These are phyloP conservation scores for Setaria italica DNA, from an alignment of 202 grass and related monocot species.

Conservation along the genomic window DNA sequence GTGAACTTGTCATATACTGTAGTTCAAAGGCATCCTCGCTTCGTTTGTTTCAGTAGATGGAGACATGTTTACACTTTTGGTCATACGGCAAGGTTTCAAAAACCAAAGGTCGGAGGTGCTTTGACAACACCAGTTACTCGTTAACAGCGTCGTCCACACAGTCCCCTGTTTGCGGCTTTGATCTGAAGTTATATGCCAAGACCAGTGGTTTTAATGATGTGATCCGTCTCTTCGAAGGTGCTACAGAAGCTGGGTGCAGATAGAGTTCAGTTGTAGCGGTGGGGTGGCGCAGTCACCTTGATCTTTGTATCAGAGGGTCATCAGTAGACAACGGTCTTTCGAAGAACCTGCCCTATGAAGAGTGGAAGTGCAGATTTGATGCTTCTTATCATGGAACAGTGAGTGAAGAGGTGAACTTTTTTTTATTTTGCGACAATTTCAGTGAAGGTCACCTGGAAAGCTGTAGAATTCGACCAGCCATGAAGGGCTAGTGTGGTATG, in stretches of 20 bases:
- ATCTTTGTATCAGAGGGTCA: constrained; percentile 31
- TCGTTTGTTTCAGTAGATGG: too few species aligned
- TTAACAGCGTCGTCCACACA: too few species aligned
- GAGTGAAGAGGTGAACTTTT: neutral
- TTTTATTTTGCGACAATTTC: neutral
- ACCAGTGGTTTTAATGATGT: constrained; percentile 37
- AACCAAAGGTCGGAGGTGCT: too few species aligned
- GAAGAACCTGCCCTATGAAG: neutral
- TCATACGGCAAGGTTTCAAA: too few species aligned
- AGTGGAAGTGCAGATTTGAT: neutral
- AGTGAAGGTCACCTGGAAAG: constrained; percentile 34
- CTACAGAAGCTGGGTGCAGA: neutral
- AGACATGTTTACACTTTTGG: too few species aligned
- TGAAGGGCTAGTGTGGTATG: neutral
- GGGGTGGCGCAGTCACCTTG: neutral
- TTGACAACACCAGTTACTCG: too few species aligned
- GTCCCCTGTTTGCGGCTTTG: constrained; percentile 18
- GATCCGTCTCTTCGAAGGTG: constrained; percentile 22
- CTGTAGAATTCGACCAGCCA: neutral
- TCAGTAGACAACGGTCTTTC: neutral
- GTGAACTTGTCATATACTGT: too few species aligned
- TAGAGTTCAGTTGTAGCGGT: constrained; percentile 38
- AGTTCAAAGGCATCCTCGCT: too few species aligned
- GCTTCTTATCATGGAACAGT: constrained; percentile 27
- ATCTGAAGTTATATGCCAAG: constrained; percentile 42